These are phyloP conservation scores for Phaffia rhodozyma DNA, from an alignment of 1,284 basidiomycete species.

Conservation along the genomic window DNA sequence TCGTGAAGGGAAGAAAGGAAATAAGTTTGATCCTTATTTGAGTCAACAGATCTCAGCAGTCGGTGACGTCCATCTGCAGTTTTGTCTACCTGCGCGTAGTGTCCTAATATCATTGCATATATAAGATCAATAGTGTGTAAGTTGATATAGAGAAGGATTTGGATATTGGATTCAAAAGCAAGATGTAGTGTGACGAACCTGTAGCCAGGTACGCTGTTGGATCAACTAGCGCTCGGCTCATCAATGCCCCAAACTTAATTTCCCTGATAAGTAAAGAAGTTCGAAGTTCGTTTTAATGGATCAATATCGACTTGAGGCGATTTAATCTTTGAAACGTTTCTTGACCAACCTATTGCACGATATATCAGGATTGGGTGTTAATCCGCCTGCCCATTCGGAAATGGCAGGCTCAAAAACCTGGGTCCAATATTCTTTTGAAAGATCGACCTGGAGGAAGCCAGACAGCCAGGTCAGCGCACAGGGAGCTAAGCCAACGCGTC, in stretches of 20 bases:
- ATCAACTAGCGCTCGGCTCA: conserved; percentile 46
- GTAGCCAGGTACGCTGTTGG: conserved; percentile 59
- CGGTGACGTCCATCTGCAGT: conserved; percentile 40
- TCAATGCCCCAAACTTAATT: conserved; percentile 84
- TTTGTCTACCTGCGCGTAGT: conserved; percentile 69
- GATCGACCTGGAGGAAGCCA: conserved; percentile 48
- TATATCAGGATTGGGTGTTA: conserved; percentile 88
- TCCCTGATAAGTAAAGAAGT: conserved; percentile 43
- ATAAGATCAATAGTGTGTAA: too few relatives aligned
- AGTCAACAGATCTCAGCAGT: conserved; percentile 54
- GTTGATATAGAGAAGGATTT: too few relatives aligned
- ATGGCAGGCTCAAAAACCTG: conserved; percentile 76
- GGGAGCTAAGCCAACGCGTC: conserved; percentile 2
- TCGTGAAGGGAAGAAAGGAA: conserved; percentile 73
- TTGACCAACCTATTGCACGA: conserved; percentile 65
- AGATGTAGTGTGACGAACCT: conserved; percentile 37
- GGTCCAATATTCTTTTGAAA: conserved; percentile 77
- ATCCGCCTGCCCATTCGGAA: conserved; percentile 57
- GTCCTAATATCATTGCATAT: conserved; percentile 43
- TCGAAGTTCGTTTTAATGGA: neutral
- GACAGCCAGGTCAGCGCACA: neutral
- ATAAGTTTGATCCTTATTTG: conserved; percentile 81
- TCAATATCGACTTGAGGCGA: neutral
- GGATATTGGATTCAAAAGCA: too few relatives aligned
- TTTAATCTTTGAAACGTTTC: neutral